Evolutionary conservation across 164 flowering plant genomes (phyloP).

Genomic region (Piper longum): DNA sequence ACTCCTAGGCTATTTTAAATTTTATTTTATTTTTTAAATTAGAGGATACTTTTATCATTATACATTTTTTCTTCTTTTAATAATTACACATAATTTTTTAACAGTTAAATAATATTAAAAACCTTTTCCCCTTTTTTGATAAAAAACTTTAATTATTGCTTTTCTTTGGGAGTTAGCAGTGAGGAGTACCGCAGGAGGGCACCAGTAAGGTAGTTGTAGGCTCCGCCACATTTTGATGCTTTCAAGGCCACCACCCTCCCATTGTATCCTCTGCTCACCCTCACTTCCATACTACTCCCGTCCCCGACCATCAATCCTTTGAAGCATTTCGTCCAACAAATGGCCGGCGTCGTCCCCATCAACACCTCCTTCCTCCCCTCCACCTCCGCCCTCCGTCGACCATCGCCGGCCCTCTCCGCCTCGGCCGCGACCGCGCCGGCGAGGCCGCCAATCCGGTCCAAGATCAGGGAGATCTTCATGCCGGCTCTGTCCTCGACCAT

Average conservation of each 20-base stretch:
- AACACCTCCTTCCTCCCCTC: constrained; percentile 45
- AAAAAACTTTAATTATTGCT: too few species aligned
- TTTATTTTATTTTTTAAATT: too few species aligned
- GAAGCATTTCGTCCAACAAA: constrained; percentile 2
- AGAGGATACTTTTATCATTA: too few species aligned
- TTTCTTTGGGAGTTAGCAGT: neutral
- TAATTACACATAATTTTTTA: too few species aligned
- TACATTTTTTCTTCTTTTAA: too few species aligned
- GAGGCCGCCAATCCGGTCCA: constrained; percentile 27
- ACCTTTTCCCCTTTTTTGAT: too few species aligned
- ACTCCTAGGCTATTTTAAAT: too few species aligned
- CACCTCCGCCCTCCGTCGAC: constrained; percentile 19
- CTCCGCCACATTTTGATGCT: constrained; percentile 45
- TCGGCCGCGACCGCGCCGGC: neutral
- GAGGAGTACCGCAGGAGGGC: neutral
- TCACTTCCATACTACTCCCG: neutral
- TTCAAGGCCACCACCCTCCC: constrained; percentile 14
- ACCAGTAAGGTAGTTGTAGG: constrained; percentile 18
- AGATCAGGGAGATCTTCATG: constrained; percentile 99
- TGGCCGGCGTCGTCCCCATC: constrained; percentile 42
- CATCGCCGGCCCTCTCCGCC: neutral
- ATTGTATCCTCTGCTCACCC: neutral
- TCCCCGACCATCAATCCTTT: neutral
- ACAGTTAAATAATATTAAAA: too few species aligned
- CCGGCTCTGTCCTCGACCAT: constrained; percentile 96